These are phyloP conservation scores for Helianthus tuberosus DNA, from an alignment of 129 eudicot species.

Conservation along the genomic window DNA sequence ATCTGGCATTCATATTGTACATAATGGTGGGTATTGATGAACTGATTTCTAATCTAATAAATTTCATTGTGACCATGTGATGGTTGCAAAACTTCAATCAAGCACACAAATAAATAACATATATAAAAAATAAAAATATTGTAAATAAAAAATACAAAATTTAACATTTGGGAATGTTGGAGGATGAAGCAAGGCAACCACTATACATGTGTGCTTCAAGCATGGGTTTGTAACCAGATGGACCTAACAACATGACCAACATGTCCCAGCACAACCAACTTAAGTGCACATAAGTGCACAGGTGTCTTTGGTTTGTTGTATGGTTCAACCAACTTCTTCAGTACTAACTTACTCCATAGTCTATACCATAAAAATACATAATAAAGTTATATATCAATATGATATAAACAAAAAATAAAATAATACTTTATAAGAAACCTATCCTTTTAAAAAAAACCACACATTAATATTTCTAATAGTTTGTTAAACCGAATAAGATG, in stretches of 20 bases:
- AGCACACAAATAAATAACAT: not conserved
- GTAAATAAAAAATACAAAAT: not conserved
- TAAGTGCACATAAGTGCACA: conserved; percentile 20
- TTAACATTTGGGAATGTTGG: conserved; percentile 8
- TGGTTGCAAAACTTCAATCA: not conserved
- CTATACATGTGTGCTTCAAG: conserved; percentile 24
- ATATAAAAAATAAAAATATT: not conserved
- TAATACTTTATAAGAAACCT: not conserved
- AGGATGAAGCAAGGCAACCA: conserved; percentile 34
- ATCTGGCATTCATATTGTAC: too few relatives aligned
- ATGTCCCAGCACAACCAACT: conserved; percentile 31
- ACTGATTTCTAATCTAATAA: not conserved
- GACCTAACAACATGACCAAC: conserved; percentile 36
- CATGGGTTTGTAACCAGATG: conserved; percentile 37
- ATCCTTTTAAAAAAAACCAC: not conserved
- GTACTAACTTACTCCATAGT: conserved; percentile 10
- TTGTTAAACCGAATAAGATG: too few relatives aligned
- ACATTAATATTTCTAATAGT: too few relatives aligned
- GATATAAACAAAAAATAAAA: not conserved
- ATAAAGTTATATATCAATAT: not conserved
- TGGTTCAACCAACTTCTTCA: conserved; percentile 36
- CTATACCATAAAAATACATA: conserved; percentile 1
- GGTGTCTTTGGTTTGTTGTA: conserved; percentile 37
- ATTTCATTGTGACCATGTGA: not conserved
- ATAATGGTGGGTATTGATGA: not conserved